Evolutionary conservation across 148 eudicot species (phyloP).

Genomic region (Rhododendron mucronatum): DNA sequence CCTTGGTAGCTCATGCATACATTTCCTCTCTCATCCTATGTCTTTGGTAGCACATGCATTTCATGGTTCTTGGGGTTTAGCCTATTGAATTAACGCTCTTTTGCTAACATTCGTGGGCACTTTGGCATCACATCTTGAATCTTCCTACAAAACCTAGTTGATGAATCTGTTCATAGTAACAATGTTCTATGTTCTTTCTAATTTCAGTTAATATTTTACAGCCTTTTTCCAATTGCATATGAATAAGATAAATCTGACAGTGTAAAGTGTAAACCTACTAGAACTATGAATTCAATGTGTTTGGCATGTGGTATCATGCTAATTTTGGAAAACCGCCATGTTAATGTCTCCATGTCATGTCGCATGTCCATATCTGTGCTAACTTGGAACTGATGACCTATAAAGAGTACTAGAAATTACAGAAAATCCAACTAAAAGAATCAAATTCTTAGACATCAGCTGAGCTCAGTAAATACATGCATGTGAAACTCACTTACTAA

Average conservation of each 20-base stretch:
- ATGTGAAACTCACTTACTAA: not conserved
- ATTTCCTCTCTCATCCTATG: not conserved
- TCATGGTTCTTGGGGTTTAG: not conserved
- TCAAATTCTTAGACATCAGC: not conserved
- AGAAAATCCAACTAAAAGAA: not conserved
- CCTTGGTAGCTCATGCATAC: not conserved
- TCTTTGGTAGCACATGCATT: not conserved
- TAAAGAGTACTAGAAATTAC: not conserved
- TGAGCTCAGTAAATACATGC: not conserved
- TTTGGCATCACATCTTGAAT: not conserved
- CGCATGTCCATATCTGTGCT: not conserved
- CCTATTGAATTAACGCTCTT: not conserved
- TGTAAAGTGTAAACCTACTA: not conserved
- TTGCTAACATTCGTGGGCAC: not conserved
- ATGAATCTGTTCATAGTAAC: not conserved
- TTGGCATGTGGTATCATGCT: not conserved
- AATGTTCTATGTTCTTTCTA: not conserved
- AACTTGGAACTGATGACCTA: not conserved
- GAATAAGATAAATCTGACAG: not conserved
- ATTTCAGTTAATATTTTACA: not conserved
- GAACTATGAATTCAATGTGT: not conserved
- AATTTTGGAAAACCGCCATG: not conserved
- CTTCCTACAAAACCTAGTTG: not conserved
- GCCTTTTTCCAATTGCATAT: not conserved
- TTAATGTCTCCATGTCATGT: not conserved